phyloP scores from a whole-genome alignment of 768 basidiomycete genomes.

The Naganishia randhawae region DNA sequence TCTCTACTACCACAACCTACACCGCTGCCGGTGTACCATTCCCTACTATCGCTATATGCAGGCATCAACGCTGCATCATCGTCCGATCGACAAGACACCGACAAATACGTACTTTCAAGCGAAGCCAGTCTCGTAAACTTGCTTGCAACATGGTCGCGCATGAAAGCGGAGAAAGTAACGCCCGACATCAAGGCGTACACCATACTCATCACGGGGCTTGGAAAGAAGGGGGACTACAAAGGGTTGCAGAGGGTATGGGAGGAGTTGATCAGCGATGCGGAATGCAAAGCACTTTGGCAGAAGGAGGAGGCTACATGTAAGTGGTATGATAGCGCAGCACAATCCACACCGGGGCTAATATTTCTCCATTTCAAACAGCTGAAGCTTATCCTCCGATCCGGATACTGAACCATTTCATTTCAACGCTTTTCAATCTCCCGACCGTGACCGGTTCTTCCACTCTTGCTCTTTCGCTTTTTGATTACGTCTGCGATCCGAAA shows the following conservation, averaged over 20 bases:
- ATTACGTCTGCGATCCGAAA: constrained; percentile 54
- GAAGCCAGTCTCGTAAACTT: constrained; percentile 54
- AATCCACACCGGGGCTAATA: not conserved
- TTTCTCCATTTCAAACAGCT: not conserved
- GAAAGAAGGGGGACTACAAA: constrained; percentile 60
- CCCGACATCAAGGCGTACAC: constrained; percentile 67
- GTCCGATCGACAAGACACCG: not conserved
- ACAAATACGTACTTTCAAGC: not conserved
- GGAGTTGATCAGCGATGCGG: constrained; percentile 44
- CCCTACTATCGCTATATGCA: constrained; percentile 22
- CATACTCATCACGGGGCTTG: constrained; percentile 62
- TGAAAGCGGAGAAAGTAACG: constrained; percentile 59
- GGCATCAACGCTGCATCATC: not conserved
- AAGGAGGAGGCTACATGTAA: constrained; percentile 1
- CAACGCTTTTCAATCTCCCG: constrained; percentile 59
- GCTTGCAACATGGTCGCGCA: constrained; percentile 62
- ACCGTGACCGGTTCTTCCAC: constrained; percentile 36
- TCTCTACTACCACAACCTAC: constrained; percentile 22
- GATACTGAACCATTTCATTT: constrained; percentile 68
- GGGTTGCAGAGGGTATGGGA: constrained; percentile 54
- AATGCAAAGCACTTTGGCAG: constrained; percentile 39
- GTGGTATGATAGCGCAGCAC: not conserved
- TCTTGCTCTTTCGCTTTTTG: constrained; percentile 53
- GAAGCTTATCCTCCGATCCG: constrained; percentile 39
- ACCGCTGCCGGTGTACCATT: constrained; percentile 28